These are phyloP conservation scores for Sphaerulina populicola DNA, from an alignment of 2,329 filamentous ascomycete genomes.

Conservation along the genomic window DNA sequence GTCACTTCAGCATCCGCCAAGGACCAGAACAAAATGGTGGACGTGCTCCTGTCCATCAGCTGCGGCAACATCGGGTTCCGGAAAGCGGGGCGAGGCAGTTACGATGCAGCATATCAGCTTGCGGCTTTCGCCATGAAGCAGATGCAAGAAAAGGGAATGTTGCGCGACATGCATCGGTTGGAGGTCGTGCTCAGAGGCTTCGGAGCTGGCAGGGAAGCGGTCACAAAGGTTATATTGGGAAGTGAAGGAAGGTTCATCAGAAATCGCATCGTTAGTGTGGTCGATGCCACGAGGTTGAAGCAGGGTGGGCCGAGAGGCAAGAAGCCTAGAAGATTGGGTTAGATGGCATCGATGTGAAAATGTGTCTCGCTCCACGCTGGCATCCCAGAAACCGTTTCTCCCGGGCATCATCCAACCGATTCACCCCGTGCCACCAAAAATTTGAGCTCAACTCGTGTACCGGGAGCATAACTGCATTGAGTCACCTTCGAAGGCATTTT, in stretches of 20 bases:
- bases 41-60: conserved; percentile 70
- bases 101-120: conserved; percentile 88
- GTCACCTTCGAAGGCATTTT: too few species aligned
- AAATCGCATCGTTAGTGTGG: conserved; percentile 66
- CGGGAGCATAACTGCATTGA: too few species aligned
- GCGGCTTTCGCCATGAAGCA: conserved; percentile 73
- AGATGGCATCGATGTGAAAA: not conserved
- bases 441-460: too few species aligned
- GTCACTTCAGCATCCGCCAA: conserved; percentile 39
- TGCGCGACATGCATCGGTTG: conserved; percentile 64
- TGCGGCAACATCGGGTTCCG: conserved; percentile 86
- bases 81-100: conserved; percentile 69
- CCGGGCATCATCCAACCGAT: too few species aligned
- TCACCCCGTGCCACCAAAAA: too few species aligned
- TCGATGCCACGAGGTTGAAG: conserved; percentile 83
- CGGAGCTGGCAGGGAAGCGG: conserved; percentile 77
- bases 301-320: conserved; percentile 88
- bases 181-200: conserved; percentile 81
- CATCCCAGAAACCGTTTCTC: too few species aligned
- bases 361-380: too few species aligned
- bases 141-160: conserved; percentile 72
- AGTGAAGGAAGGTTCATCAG: conserved; percentile 71
- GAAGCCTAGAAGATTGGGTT: conserved; percentile 73
- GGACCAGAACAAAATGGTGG: conserved; percentile 40
- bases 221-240: conserved; percentile 80